Conservation (phyloP, 169 alveolate species). For the Amoebophrya sp. region DNA sequence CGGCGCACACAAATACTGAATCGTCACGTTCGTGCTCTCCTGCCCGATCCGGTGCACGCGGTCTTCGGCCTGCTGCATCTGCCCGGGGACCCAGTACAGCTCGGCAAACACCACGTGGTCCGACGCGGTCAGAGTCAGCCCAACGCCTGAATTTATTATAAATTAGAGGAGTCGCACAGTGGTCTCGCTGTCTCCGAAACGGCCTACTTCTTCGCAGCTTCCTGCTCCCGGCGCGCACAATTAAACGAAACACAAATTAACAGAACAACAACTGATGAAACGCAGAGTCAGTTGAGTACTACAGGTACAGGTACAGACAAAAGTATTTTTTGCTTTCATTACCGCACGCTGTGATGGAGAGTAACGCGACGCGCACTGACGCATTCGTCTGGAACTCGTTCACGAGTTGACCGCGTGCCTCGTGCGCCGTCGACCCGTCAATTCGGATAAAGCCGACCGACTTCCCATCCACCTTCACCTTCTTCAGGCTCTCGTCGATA, state of each 20-base stretch:
- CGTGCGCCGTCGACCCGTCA: conserved; percentile 78
- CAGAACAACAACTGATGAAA: not conserved
- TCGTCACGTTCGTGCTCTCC: conserved; percentile 43
- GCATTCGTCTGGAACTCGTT: conserved; percentile 61
- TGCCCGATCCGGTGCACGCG: conserved; percentile 91
- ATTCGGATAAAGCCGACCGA: conserved; percentile 57
- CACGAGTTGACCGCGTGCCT: conserved; percentile 64
- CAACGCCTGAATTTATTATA: conserved; percentile 23
- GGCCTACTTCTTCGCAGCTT: not conserved
- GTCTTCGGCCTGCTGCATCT: conserved; percentile 92
- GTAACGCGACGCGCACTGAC: conserved; percentile 53
- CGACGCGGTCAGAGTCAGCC: conserved; percentile 83
- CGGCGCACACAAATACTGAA: conserved; percentile 41
- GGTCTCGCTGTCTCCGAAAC: not conserved
- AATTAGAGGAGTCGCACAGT: not conserved
- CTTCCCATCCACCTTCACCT: not conserved
- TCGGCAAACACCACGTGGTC: conserved; percentile 80
- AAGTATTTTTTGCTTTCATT: not conserved
- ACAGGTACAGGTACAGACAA: not conserved
- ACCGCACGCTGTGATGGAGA: conserved; percentile 85
- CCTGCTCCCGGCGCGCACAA: not conserved
- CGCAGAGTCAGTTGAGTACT: not conserved
- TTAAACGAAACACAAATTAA: not conserved
- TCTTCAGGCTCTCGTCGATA: conserved; percentile 41
- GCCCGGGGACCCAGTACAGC: conserved; percentile 92